Percentiles rank a stretch among this genome's conserved stretches.
Evolutionary conservation across 164 flowering plant genomes (phyloP).

Genomic region (Stephania japonica): DNA sequence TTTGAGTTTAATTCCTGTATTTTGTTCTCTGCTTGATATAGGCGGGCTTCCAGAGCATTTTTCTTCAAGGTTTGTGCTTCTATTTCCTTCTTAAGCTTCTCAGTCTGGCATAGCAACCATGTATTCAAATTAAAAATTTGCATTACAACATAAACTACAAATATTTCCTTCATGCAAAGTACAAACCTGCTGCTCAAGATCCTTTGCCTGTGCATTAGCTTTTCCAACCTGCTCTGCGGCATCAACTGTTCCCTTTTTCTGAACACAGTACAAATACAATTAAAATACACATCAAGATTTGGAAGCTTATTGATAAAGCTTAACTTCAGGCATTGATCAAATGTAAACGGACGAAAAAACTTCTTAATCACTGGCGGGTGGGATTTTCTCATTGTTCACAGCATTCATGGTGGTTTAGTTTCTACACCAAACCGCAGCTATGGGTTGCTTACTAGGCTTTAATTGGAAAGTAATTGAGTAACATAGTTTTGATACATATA

Average conservation of each 20-base stretch:
- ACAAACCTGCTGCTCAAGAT: constrained; percentile 74
- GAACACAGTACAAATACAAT: background rate
- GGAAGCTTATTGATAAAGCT: background rate
- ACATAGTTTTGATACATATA: too few species aligned
- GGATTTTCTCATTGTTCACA: background rate
- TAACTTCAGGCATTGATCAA: background rate
- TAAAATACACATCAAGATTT: background rate
- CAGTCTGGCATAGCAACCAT: constrained; percentile 36
- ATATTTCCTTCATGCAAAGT: constrained; percentile 7
- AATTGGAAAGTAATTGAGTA: too few species aligned
- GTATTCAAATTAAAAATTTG: constrained; percentile 5
- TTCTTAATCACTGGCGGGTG: background rate
- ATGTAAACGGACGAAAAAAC: background rate
- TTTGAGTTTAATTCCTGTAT: constrained; percentile 39
- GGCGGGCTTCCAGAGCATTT: constrained; percentile 43
- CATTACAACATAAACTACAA: too few species aligned
- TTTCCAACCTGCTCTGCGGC: constrained; percentile 55
- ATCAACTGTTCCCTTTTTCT: constrained; percentile 64
- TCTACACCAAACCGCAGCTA: background rate
- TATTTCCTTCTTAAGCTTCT: constrained; percentile 50
- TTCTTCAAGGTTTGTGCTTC: constrained; percentile 44
- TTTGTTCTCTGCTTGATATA: constrained; percentile 46
- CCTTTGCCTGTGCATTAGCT: constrained; percentile 73
- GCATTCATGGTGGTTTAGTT: background rate
- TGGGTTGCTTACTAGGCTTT: too few species aligned